Conservation (phyloP, 768 basidiomycete genomes). For the Tricholoma hemisulphureum region DNA sequence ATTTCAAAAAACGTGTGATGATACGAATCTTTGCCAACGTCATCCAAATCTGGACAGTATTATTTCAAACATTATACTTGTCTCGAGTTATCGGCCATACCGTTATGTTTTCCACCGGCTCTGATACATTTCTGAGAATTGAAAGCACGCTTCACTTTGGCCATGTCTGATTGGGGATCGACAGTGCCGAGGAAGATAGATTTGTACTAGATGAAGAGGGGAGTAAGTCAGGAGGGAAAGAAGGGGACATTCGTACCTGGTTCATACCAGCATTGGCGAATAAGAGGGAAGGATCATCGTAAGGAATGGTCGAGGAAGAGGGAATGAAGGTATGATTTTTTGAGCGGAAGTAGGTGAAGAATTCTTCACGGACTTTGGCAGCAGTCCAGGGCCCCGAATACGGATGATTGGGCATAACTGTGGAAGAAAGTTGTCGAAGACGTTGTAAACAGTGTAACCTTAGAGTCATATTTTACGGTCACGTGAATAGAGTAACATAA, state of each 20-base stretch:
- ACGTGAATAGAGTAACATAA: slow-evolving; percentile 14
- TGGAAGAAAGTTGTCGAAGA: slow-evolving; percentile 11
- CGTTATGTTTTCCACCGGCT: slow-evolving; percentile 98
- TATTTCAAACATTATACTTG: neutral
- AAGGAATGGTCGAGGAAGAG: slow-evolving; percentile 91
- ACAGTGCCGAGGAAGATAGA: slow-evolving; percentile 97
- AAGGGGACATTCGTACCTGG: slow-evolving; percentile 49
- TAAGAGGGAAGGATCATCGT: slow-evolving; percentile 95
- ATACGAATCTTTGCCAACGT: slow-evolving; percentile 98
- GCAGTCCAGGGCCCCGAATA: slow-evolving; percentile 70
- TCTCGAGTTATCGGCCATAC: slow-evolving; percentile 34
- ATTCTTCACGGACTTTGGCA: slow-evolving; percentile 79
- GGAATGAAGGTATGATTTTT: slow-evolving; percentile 86
- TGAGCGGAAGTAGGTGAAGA: slow-evolving; percentile 83
- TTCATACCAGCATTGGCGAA: slow-evolving; percentile 99
- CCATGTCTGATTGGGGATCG: slow-evolving; percentile 89
- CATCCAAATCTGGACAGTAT: slow-evolving; percentile 76
- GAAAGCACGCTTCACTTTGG: slow-evolving; percentile 88
- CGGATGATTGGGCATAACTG: slow-evolving; percentile 35
- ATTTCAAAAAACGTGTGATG: slow-evolving; percentile 99
- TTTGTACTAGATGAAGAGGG: slow-evolving; percentile 71
- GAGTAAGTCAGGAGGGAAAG: neutral
- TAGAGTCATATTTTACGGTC: too few relatives aligned
- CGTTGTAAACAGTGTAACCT: too few relatives aligned
- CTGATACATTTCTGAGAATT: slow-evolving; percentile 99